Evolutionary conservation across 2,329 filamentous ascomycete species (phyloP).

Genomic region (Xylaria sp.): DNA sequence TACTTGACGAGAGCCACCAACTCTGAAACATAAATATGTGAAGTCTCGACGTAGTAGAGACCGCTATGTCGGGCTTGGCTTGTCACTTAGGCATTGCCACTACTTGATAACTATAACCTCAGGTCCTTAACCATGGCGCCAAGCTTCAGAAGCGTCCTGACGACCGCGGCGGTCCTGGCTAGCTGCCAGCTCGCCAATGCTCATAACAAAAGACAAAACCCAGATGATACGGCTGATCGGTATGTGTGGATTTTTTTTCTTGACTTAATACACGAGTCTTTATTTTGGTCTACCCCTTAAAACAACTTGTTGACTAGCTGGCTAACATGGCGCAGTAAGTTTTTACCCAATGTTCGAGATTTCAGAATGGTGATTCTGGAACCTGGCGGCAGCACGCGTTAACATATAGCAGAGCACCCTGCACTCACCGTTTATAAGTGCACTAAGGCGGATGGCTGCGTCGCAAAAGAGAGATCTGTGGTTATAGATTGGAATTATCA

Average conservation of each 20-base stretch:
- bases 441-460: conserved; percentile 61
- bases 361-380: background rate
- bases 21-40: conserved; percentile 28
- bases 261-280: background rate
- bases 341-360: background rate
- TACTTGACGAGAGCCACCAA: background rate
- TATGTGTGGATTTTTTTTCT: conserved; percentile 17
- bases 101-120: background rate
- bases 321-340: conserved; percentile 35
- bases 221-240: conserved; percentile 37
- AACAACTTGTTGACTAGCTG: background rate
- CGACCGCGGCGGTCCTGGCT: conserved; percentile 25
- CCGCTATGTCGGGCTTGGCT: conserved; percentile 8
- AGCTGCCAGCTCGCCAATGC: conserved; percentile 33
- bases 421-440: conserved; percentile 63
- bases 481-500: conserved; percentile 62
- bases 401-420: conserved; percentile 53
- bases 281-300: background rate
- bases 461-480: conserved; percentile 58
- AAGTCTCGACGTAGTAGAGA: background rate
- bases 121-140: conserved; percentile 30
- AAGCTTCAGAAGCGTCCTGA: conserved; percentile 33
- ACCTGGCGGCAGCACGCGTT: conserved; percentile 1
- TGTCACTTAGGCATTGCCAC: background rate
- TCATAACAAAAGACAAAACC: conserved; percentile 29